Conservation (phyloP, 2,329 filamentous ascomycete genomes). For the Fusarium heterosporum region DNA sequence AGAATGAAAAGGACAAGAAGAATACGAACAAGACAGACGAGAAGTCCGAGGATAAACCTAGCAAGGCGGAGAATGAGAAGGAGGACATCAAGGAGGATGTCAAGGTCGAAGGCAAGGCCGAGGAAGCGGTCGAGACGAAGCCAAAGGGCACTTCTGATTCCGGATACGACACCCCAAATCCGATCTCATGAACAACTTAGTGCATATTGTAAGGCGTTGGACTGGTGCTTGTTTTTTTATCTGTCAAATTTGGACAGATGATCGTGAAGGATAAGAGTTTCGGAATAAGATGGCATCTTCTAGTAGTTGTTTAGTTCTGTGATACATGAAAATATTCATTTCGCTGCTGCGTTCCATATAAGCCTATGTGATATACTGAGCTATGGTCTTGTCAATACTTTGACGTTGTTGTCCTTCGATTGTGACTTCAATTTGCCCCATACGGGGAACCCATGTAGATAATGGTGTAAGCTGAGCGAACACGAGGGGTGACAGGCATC, state of each 20-base stretch:
- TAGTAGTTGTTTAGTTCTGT: neutral
- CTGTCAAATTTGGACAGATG: neutral
- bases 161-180: constrained; percentile 50
- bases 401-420: neutral
- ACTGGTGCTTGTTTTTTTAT: constrained; percentile 13
- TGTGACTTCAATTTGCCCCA: neutral
- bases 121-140: constrained; percentile 24
- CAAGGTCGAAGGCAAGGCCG: neutral
- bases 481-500: constrained; percentile 32
- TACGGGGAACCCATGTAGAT: neutral
- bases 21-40: constrained; percentile 15
- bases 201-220: constrained; percentile 27
- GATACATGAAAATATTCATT: neutral
- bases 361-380: neutral
- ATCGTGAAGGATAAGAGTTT: neutral
- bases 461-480: constrained; percentile 21
- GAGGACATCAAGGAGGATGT: constrained; percentile 12
- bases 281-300: neutral
- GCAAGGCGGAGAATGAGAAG: constrained; percentile 13
- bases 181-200: constrained; percentile 25
- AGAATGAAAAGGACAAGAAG: constrained; percentile 37
- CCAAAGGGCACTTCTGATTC: constrained; percentile 51
- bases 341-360: neutral
- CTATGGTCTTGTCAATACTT: neutral
- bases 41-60: constrained; percentile 20